Evolutionary conservation across 2,329 filamentous ascomycete species (phyloP), one percentile per base, ranked within the genome.

Genomic region (Alternaria infectoria): DNA sequence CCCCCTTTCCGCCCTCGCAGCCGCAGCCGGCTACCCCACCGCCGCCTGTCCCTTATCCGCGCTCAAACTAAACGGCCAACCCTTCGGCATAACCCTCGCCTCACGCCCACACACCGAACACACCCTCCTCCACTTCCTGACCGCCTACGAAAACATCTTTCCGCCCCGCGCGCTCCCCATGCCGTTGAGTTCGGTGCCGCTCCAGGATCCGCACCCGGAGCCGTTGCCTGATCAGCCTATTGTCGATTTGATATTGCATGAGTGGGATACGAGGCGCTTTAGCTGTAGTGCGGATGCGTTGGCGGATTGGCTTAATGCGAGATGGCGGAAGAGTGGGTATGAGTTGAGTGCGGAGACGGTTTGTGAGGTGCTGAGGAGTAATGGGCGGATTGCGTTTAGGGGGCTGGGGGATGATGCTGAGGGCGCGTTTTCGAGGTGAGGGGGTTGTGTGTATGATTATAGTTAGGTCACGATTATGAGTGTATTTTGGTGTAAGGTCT

Each of bases 311-410:
- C 62, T 79, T 46, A 79, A 79, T 66, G 69, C 69, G 23, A 21
- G 76, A 25, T 79, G 76, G 76, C 68, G 65, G 52, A 79, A 77
- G 70, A 77, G 72, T 45, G 77, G 77, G 50, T 78, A 78, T 59
- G 72, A 73, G 43, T 59, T 77, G 25, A 75, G 73, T 62, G 65
- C 74, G 1, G 77, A 80, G 66, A 78, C 75, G 19, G 67, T 80
- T 12, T 79, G 76, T 59, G 75, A 77, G 54, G 74, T 79, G 2
- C 32, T 80, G 57, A 68, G 76, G 60, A 74, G 70, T 59, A 77
- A 79, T 66, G 75, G 76, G 11, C 26, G 77, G 54, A 71, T 76
- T 60, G 77, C 77, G 12, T 79, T 79, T 60, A 67, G 76, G 51
- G 77, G 77, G 8, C 45, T 79, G 47, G 77, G 75, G 6, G 77